A percentile compares a stretch with the other conserved stretches of the same genome.
phyloP scores from a whole-genome alignment of 1,284 basidiomycete genomes.

The Apiotrichum sp. region DNA sequence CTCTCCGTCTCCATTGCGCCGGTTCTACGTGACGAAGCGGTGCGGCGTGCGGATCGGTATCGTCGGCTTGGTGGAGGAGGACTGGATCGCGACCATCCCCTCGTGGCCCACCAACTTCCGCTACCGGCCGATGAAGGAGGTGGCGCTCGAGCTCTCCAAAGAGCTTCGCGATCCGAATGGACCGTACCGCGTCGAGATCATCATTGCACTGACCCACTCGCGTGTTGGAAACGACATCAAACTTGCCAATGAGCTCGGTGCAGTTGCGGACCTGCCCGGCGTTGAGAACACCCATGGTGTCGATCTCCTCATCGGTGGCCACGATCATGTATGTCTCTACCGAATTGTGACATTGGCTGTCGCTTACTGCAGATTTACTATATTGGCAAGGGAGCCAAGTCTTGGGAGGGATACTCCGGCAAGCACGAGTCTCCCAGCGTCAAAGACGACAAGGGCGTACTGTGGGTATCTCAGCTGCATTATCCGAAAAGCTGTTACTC shows the following conservation, averaged over 20 bases:
- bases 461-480: conserved; percentile 46
- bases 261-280: conserved; percentile 53
- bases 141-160: conserved; percentile 60
- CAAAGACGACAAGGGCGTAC: conserved; percentile 65
- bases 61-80: conserved; percentile 79
- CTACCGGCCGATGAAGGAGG: conserved; percentile 63
- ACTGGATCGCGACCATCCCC: conserved; percentile 80
- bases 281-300: conserved; percentile 61
- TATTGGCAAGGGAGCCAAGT: conserved; percentile 64
- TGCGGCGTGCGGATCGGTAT: conserved; percentile 65
- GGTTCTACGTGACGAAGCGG: conserved; percentile 61
- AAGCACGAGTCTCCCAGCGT: conserved; percentile 59
- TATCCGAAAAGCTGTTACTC: neutral
- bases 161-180: conserved; percentile 65
- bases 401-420: conserved; percentile 66
- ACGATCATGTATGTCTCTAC: conserved; percentile 60
- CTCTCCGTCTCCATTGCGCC: conserved; percentile 56
- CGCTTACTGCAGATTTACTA: conserved; percentile 32
- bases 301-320: conserved; percentile 80
- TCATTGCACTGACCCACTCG: conserved; percentile 76
- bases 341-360: neutral
- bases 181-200: conserved; percentile 63
- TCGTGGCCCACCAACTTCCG: conserved; percentile 70
- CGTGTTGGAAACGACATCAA: conserved; percentile 64
- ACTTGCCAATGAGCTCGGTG: conserved; percentile 59